A percentile compares a stretch with the other conserved stretches of the same genome.
Evolutionary conservation across 257 asterid genomes (phyloP).

Genomic region (Solanum chilense): DNA sequence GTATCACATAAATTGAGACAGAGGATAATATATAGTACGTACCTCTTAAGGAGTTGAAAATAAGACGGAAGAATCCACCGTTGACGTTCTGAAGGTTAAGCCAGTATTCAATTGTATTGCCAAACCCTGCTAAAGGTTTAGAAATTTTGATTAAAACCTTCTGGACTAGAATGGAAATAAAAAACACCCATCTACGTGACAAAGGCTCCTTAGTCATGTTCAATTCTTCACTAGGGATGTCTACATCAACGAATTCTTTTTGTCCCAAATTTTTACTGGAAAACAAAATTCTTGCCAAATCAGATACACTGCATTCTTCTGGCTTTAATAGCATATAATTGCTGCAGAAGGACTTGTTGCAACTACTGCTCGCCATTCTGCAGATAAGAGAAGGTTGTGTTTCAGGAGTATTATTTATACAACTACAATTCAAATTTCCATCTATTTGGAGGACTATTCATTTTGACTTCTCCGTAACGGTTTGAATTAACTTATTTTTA

Average conservation of each 20-base stretch:
- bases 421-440: neutral
- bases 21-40: too few relatives aligned
- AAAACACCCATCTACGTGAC: slow-evolving; percentile 3
- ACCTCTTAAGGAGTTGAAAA: neutral
- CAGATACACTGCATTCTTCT: neutral
- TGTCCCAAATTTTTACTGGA: neutral
- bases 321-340: neutral
- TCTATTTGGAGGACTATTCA: neutral
- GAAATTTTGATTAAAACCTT: neutral
- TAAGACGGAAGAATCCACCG: slow-evolving; percentile 6
- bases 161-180: slow-evolving; percentile 2
- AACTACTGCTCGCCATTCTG: neutral
- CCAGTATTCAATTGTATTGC: slow-evolving; percentile 48
- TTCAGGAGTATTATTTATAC: neutral
- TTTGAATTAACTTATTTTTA: too few relatives aligned
- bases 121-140: slow-evolving; percentile 28
- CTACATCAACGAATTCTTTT: slow-evolving; percentile 2
- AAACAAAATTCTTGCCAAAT: neutral
- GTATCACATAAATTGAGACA: neutral
- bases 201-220: neutral
- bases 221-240: neutral
- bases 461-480: accelerated
- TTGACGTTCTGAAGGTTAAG: slow-evolving; percentile 38
- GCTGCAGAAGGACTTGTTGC: neutral
- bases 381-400: neutral